Conservation (phyloP, 2,329 filamentous ascomycete genomes). For the Coniella lustricola region DNA sequence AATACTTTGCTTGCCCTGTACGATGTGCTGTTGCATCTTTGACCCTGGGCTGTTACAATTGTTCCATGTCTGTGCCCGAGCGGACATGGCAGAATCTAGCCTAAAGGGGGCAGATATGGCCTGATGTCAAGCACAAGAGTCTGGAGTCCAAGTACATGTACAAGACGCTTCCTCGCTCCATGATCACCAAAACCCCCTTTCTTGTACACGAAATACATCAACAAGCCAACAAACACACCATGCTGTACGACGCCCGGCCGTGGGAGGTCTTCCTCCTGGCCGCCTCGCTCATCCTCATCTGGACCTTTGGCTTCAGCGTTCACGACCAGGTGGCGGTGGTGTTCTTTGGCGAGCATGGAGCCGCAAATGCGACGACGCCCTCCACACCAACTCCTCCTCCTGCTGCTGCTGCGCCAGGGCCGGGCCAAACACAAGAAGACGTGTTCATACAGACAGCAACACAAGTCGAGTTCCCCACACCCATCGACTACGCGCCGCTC, state of each 20-base stretch:
- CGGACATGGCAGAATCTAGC: background rate
- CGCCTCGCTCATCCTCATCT: constrained; percentile 11
- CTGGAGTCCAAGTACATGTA: too few relatives aligned
- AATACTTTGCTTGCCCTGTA: too few relatives aligned
- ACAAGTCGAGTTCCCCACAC: constrained; percentile 28
- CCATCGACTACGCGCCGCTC: constrained; percentile 29
- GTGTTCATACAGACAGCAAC: constrained; percentile 22
- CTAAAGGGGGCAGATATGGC: too few relatives aligned
- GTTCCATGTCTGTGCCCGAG: too few relatives aligned
- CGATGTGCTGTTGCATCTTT: too few relatives aligned
- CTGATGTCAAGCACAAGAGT: too few relatives aligned
- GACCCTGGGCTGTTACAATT: too few relatives aligned
- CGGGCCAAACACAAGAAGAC: constrained; percentile 13
- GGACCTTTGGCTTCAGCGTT: constrained; percentile 14
- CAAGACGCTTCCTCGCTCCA: background rate
- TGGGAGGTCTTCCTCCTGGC: constrained; percentile 11
- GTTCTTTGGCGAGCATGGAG: constrained; percentile 3
- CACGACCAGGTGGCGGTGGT: constrained; percentile 10
- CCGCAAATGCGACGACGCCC: too few relatives aligned
- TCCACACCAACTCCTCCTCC: too few relatives aligned
- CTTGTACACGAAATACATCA: background rate
- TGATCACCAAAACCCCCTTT: background rate
- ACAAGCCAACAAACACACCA: background rate
- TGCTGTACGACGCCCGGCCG: constrained; percentile 14
- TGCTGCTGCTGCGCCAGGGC: too few relatives aligned